These are phyloP conservation scores for Platanus orientalis DNA, from an alignment of 164 flowering plant species.

Conservation along the genomic window DNA sequence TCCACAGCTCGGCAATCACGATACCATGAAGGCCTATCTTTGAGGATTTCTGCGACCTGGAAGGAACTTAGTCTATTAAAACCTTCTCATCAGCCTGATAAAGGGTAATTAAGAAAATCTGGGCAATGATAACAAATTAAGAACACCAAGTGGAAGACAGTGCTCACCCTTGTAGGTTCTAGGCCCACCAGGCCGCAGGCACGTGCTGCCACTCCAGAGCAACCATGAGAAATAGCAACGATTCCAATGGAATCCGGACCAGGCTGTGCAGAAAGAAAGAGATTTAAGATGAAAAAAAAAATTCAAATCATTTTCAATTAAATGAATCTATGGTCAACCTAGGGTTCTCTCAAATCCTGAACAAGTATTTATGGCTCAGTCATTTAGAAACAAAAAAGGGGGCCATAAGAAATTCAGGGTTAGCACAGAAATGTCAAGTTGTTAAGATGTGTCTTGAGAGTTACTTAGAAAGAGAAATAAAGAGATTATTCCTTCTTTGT, in stretches of 20 bases:
- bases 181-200: constrained; percentile 14
- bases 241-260: constrained; percentile 97
- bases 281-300: neutral
- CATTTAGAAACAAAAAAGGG: no score
- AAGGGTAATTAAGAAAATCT: neutral
- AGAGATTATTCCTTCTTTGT: no score
- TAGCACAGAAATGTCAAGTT: no score
- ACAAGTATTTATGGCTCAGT: no score
- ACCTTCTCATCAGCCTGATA: neutral
- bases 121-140: neutral
- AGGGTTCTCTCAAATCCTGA: no score
- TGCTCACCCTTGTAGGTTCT: neutral
- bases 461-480: no score
- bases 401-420: no score
- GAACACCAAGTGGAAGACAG: neutral
- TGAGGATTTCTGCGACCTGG: constrained; percentile 76
- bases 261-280: constrained; percentile 40
- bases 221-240: constrained; percentile 80
- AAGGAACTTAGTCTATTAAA: neutral
- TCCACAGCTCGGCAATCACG: constrained; percentile 74
- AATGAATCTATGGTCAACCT: no score
- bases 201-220: constrained; percentile 17
- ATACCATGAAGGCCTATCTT: constrained; percentile 74
- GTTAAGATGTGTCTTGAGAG: no score
- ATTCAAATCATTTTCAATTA: neutral